These are phyloP conservation scores for Podospora pseudopauciseta DNA, from an alignment of 495 filamentous ascomycete species.

Conservation along the genomic window DNA sequence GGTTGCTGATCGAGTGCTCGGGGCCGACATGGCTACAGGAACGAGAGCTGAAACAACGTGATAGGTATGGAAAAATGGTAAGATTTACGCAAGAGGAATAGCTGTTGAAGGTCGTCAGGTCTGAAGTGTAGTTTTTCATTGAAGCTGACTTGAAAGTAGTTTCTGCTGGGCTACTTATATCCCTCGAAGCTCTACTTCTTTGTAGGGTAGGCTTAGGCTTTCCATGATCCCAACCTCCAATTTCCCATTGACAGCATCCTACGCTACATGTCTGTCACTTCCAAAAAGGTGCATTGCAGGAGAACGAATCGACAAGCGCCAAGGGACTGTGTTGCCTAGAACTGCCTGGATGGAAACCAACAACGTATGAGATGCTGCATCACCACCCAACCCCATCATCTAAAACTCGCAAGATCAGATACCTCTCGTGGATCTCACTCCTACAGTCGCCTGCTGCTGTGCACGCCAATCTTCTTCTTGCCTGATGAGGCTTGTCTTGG, in stretches of 20 bases:
- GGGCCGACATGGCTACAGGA: background rate
- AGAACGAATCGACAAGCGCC: background rate
- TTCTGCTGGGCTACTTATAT: too few species aligned
- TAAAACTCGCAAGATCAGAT: background rate
- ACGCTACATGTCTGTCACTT: too few species aligned
- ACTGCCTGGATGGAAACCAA: background rate
- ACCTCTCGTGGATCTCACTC: background rate
- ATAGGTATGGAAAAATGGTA: too few species aligned
- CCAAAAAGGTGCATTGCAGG: too few species aligned
- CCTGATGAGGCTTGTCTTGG: background rate
- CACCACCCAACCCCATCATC: background rate
- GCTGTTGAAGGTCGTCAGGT: too few species aligned
- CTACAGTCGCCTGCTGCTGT: background rate
- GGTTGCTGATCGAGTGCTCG: background rate
- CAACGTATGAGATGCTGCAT: background rate
- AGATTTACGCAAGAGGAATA: too few species aligned
- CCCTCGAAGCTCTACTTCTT: too few species aligned
- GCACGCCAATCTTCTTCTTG: background rate
- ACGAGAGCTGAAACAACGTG: background rate
- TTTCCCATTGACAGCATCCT: too few species aligned
- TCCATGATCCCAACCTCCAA: too few species aligned
- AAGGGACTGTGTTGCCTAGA: background rate
- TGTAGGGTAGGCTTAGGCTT: too few species aligned
- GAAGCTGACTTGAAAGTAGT: too few species aligned
- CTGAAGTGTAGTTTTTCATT: too few species aligned